Conservation (phyloP, 2,329 filamentous ascomycete species). For the Orbilia oligospora region DNA sequence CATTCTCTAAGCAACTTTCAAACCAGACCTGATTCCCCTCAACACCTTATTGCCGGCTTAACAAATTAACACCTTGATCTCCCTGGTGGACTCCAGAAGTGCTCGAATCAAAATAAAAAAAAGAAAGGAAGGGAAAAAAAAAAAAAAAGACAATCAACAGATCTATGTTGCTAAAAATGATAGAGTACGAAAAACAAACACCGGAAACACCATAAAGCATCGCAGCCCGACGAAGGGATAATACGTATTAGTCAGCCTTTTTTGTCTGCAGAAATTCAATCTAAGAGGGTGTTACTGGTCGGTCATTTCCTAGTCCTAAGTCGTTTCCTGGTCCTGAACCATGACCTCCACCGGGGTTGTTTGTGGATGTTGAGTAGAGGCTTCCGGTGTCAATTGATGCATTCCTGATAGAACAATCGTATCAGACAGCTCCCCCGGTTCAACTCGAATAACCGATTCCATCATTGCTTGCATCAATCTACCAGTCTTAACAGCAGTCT, state of each 20-base stretch:
- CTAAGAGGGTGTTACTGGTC: background rate
- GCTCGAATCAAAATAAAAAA: background rate
- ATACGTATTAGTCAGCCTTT: background rate
- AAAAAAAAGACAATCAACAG: no score
- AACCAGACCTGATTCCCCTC: constrained; percentile 5
- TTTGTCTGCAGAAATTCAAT: background rate
- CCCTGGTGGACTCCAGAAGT: constrained; percentile 9
- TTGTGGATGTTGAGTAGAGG: background rate
- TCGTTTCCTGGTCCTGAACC: background rate
- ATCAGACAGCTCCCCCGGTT: constrained; percentile 30
- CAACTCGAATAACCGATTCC: constrained; percentile 45
- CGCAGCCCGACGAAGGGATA: background rate
- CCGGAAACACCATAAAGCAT: constrained; percentile 10
- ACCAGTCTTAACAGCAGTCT: constrained; percentile 45
- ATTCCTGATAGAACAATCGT: constrained; percentile 45
- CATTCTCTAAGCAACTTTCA: constrained; percentile 6
- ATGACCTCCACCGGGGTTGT: background rate
- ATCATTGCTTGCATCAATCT: constrained; percentile 56
- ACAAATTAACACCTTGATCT: constrained; percentile 14
- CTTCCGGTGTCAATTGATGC: constrained; percentile 41
- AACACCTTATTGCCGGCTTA: constrained; percentile 9
- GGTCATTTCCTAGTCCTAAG: background rate
- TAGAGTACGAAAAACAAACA: background rate
- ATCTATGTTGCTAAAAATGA: constrained; percentile 2
- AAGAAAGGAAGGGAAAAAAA: background rate